phyloP scores from a whole-genome alignment of 352 stramenopile genomes.

The Albugo laibachii region DNA sequence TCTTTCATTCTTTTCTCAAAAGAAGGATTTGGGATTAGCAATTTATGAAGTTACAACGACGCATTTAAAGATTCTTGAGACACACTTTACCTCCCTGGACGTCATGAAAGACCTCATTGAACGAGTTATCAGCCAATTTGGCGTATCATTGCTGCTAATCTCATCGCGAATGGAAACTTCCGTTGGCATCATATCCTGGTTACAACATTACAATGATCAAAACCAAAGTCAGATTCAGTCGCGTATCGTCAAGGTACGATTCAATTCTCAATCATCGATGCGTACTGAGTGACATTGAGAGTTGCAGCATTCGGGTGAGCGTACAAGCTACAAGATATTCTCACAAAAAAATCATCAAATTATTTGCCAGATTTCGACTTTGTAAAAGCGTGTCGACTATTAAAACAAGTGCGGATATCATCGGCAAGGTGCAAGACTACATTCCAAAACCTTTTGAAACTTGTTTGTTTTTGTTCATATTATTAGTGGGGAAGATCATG shows the following conservation, averaged over 20 bases:
- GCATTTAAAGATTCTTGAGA: constrained; percentile 39
- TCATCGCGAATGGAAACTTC: neutral
- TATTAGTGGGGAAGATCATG: constrained; percentile 16
- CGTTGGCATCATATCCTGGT: neutral
- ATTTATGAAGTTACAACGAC: constrained; percentile 54
- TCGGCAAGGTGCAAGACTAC: constrained; percentile 11
- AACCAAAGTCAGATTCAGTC: neutral
- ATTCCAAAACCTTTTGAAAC: neutral
- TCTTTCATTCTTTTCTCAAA: constrained; percentile 52
- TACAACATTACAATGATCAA: neutral
- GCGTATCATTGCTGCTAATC: neutral
- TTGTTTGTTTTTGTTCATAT: neutral
- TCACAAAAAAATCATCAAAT: neutral
- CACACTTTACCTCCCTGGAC: constrained; percentile 15
- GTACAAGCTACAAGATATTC: neutral
- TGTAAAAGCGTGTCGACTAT: constrained; percentile 40
- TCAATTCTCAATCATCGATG: constrained; percentile 7
- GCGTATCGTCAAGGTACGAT: neutral
- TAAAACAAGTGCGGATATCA: constrained; percentile 44
- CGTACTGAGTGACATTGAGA: constrained; percentile 16
- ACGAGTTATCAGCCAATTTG: neutral
- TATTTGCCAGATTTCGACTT: constrained; percentile 46
- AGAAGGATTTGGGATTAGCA: constrained; percentile 35
- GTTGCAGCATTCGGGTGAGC: constrained; percentile 12
- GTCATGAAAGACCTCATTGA: constrained; percentile 25